A percentile compares a stretch with the other conserved stretches of the same genome.
Conservation (phyloP, 208 protist genomes). For the Tritrichomonas foetus region DNA sequence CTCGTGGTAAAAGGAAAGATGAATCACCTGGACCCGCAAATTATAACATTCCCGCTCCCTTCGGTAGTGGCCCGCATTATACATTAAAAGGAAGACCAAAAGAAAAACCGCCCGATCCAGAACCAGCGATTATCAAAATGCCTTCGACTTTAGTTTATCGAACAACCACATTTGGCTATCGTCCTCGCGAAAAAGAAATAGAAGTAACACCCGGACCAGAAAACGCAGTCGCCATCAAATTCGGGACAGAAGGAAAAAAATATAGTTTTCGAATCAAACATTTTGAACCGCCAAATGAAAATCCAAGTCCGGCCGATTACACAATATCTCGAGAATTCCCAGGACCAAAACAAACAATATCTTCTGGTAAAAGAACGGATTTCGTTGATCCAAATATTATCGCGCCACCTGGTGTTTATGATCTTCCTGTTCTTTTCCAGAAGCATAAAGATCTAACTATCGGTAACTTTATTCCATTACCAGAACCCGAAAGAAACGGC, state of each 20-base stretch:
- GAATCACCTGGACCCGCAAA: not conserved
- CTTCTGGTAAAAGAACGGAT: not conserved
- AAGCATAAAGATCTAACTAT: not conserved
- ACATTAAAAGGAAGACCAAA: constrained; percentile 24
- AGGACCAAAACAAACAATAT: not conserved
- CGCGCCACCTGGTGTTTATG: not conserved
- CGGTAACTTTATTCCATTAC: constrained; percentile 16
- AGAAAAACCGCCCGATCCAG: constrained; percentile 30
- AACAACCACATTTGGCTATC: not conserved
- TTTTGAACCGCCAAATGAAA: not conserved
- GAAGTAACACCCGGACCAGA: not conserved
- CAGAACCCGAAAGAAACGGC: constrained; percentile 3
- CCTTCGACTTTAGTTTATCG: not conserved
- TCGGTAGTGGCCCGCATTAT: not conserved
- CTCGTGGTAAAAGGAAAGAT: not conserved
- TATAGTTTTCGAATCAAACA: not conserved
- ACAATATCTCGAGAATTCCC: constrained; percentile 15
- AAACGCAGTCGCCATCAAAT: not conserved
- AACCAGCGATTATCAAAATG: not conserved
- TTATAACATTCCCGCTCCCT: not conserved
- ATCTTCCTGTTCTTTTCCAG: not conserved
- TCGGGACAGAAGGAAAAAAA: not conserved
- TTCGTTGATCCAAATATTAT: not conserved
- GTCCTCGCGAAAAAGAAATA: not conserved
- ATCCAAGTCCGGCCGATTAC: not conserved